Evolutionary conservation across 768 basidiomycete species (phyloP).

Genomic region (Lepiota brunneoincarnata): DNA sequence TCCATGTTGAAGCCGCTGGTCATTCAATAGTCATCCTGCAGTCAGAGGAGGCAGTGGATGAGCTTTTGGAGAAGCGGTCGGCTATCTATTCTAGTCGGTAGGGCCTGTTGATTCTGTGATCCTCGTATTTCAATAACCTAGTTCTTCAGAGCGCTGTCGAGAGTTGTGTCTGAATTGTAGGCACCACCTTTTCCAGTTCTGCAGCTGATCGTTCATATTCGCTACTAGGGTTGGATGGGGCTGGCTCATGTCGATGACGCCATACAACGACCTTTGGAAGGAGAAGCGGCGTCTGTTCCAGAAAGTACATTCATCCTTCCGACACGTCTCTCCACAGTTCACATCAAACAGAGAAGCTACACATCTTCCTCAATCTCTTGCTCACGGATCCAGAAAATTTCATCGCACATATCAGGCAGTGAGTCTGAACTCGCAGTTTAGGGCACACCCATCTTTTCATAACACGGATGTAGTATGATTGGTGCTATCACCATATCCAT

Average conservation of each 20-base stretch:
- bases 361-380: conserved; percentile 21
- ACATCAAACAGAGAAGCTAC: conserved; percentile 19
- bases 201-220: not conserved
- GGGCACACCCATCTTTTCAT: not conserved
- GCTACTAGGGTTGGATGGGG: conserved; percentile 20
- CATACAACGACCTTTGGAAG: conserved; percentile 22
- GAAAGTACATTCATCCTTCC: conserved; percentile 20
- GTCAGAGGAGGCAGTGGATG: conserved; percentile 27
- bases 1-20: conserved; percentile 6
- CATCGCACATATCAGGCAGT: conserved; percentile 24
- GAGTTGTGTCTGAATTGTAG: conserved; percentile 11
- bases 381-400: conserved; percentile 20
- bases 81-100: conserved; percentile 42
- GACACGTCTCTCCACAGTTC: conserved; percentile 18
- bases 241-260: conserved; percentile 19
- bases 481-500: conserved; percentile 7
- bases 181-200: not conserved
- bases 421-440: not conserved
- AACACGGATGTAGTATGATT: conserved; percentile 10
- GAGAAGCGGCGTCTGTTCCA: conserved; percentile 22
- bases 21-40: conserved; percentile 27
- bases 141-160: conserved; percentile 1
- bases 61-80: conserved; percentile 44
- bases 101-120: conserved; percentile 18
- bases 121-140: conserved; percentile 8